A percentile compares a stretch with the other conserved stretches of the same genome.
These are phyloP conservation scores for Triticum turgidum DNA, from an alignment of 176 grass and related monocot species.

Conservation along the genomic window DNA sequence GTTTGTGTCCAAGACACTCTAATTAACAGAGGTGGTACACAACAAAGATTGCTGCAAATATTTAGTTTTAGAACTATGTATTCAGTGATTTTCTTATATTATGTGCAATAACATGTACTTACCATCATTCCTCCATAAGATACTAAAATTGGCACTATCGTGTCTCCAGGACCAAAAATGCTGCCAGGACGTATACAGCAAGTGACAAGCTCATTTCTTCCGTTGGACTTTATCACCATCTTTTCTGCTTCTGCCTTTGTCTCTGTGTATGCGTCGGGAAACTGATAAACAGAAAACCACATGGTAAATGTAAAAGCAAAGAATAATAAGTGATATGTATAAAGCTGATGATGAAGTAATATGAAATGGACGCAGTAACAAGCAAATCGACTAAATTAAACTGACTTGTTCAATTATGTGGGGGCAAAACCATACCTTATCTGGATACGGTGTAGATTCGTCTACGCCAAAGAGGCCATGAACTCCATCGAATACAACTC, in stretches of 20 bases:
- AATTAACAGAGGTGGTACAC: too few species aligned
- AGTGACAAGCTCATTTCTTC: constrained; percentile 44
- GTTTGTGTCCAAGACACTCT: too few species aligned
- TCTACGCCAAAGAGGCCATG: constrained; percentile 59
- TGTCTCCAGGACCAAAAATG: constrained; percentile 71
- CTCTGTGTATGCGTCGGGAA: constrained; percentile 75
- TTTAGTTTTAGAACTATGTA: too few species aligned
- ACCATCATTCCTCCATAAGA: too few species aligned
- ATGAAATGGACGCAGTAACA: too few species aligned
- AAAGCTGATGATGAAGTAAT: too few species aligned
- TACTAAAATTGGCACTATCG: constrained; percentile 12
- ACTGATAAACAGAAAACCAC: constrained; percentile 25
- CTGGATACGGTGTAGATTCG: constrained; percentile 66
- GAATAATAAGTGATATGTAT: too few species aligned
- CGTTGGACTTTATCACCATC: constrained; percentile 56
- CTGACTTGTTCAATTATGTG: neutral
- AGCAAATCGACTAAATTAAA: neutral
- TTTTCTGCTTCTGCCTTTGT: constrained; percentile 84
- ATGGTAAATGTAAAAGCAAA: too few species aligned
- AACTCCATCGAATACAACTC: constrained; percentile 69
- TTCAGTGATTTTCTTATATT: too few species aligned
- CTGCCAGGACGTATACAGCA: constrained; percentile 65
- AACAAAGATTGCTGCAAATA: too few species aligned
- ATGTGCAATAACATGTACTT: too few species aligned
- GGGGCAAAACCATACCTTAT: constrained; percentile 21